These are phyloP conservation scores for Stereocaulon alpinum DNA, from an alignment of 495 filamentous ascomycete genomes.

Conservation along the genomic window DNA sequence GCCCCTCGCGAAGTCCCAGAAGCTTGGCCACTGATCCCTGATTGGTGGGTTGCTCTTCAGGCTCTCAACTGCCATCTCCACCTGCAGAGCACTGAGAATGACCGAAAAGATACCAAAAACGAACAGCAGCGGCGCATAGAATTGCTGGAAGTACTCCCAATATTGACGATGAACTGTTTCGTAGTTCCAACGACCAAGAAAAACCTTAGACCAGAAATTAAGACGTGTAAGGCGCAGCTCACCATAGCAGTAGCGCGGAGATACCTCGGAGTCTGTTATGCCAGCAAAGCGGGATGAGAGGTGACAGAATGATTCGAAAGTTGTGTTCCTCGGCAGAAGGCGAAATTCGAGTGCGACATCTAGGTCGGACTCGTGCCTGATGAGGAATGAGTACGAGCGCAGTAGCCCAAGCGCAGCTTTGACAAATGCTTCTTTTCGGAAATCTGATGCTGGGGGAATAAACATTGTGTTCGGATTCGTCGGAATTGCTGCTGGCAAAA, in stretches of 20 bases:
- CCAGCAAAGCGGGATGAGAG: conserved; percentile 15
- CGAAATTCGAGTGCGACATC: conserved; percentile 26
- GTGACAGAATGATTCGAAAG: conserved; percentile 13
- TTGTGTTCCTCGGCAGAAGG: conserved; percentile 23
- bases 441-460: no score
- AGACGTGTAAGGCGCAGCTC: conserved; percentile 31
- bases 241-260: conserved; percentile 31
- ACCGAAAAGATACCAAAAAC: conserved; percentile 26
- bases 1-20: no score
- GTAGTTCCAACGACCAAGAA: conserved; percentile 16
- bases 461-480: no score
- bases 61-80: background rate
- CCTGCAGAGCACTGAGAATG: conserved; percentile 22
- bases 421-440: no score
- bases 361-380: conserved; percentile 33
- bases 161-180: conserved; percentile 24
- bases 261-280: conserved; percentile 14
- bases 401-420: conserved; percentile 33
- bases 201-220: conserved; percentile 24
- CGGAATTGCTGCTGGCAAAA: no score
- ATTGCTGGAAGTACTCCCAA: conserved; percentile 22
- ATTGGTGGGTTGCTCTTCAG: no score
- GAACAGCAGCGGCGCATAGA: conserved; percentile 25
- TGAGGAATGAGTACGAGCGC: conserved; percentile 30
- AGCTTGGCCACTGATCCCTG: no score